These are phyloP conservation scores for Casaregolazyma lundiana DNA, from an alignment of 1,139 yeast species.

Conservation along the genomic window DNA sequence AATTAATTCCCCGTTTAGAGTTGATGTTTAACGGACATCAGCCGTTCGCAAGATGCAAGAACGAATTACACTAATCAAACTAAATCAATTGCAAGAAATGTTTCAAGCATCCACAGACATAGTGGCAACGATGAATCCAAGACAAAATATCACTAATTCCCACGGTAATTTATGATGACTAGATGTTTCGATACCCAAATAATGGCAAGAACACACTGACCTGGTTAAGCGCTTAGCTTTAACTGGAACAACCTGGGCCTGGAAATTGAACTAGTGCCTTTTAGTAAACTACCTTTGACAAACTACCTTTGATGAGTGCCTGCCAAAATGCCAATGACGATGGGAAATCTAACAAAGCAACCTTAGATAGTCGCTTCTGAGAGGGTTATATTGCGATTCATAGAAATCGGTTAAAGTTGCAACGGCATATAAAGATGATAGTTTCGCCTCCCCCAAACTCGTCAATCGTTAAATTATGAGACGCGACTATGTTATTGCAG, in stretches of 20 bases:
- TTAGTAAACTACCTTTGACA: too few species aligned
- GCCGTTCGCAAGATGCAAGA: neutral
- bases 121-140: too few species aligned
- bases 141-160: too few species aligned
- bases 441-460: neutral
- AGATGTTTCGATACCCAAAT: too few species aligned
- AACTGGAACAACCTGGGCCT: too few species aligned
- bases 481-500: neutral
- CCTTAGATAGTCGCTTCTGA: neutral
- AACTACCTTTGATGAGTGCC: neutral
- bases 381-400: neutral
- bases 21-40: neutral
- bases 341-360: neutral
- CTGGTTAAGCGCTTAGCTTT: neutral
- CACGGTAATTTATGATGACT: too few species aligned
- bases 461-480: neutral
- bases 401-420: neutral
- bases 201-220: too few species aligned
- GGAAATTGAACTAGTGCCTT: neutral
- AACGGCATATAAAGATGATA: neutral
- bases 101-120: too few species aligned
- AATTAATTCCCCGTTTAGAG: neutral
- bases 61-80: neutral
- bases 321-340: neutral
- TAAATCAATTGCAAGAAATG: neutral